Conservation (phyloP, 805 yeast species). For the Pichia nanzhaoensis region DNA sequence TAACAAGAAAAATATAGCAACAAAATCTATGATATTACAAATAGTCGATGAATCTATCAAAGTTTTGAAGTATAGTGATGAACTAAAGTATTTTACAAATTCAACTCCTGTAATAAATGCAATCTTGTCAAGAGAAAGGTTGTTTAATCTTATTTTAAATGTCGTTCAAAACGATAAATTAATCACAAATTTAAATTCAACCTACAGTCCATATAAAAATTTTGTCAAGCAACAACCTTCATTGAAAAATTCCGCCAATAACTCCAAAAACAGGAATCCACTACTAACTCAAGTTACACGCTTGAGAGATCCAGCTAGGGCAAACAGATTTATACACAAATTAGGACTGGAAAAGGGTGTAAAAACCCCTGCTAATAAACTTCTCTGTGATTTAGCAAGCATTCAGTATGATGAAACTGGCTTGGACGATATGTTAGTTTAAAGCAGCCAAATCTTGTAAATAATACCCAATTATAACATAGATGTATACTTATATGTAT, state of each 20-base stretch:
- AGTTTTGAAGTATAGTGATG: constrained; percentile 3
- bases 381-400: background rate
- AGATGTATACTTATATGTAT: no score
- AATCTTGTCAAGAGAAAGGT: constrained; percentile 5
- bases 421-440: background rate
- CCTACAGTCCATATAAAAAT: background rate
- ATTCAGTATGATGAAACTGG: background rate
- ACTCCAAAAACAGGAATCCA: background rate
- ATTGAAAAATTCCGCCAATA: background rate
- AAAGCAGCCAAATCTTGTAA: background rate
- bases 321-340: constrained; percentile 3
- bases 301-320: constrained; percentile 2
- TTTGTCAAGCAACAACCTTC: background rate
- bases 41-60: constrained; percentile 3
- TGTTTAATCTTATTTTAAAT: constrained; percentile 1
- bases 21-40: background rate
- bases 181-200: background rate
- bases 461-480: no score
- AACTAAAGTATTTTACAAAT: background rate
- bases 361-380: constrained; percentile 1
- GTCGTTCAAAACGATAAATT: background rate
- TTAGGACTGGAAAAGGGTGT: constrained; percentile 2
- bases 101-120: background rate
- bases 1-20: background rate
- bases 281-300: background rate